A percentile compares a stretch with the other conserved stretches of the same genome.
These are phyloP conservation scores for Scedosporium boydii DNA, from an alignment of 2,329 filamentous ascomycete species.

Conservation along the genomic window DNA sequence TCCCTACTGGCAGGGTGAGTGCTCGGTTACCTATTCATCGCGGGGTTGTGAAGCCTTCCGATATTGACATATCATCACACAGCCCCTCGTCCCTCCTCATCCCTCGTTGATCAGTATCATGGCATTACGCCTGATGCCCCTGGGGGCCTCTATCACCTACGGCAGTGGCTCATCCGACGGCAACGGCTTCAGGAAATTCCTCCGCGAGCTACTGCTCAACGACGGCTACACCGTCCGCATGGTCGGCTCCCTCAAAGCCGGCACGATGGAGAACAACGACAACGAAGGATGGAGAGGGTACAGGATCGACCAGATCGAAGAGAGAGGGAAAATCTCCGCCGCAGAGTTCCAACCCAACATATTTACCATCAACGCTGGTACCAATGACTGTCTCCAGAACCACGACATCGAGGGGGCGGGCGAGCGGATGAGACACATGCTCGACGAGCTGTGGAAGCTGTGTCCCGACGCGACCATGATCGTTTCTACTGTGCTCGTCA, in stretches of 20 bases:
- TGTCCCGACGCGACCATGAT: constrained; percentile 24
- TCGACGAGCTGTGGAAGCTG: constrained; percentile 22
- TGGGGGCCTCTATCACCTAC: constrained; percentile 28
- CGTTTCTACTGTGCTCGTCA: constrained; percentile 28
- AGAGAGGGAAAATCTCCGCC: constrained; percentile 22
- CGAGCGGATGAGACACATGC: constrained; percentile 22
- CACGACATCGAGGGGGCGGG: constrained; percentile 19
- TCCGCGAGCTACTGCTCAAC: constrained; percentile 22
- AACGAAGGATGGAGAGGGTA: constrained; percentile 34
- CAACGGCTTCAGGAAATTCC: constrained; percentile 25
- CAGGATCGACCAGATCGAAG: constrained; percentile 28
- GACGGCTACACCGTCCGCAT: constrained; percentile 22
- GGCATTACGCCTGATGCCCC: constrained; percentile 19
- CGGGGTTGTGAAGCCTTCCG: no score
- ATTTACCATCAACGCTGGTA: constrained; percentile 31
- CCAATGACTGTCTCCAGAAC: constrained; percentile 30
- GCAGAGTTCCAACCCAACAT: constrained; percentile 26
- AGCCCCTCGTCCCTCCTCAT: no score
- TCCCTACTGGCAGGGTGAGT: no score
- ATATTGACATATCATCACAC: no score
- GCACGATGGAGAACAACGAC: constrained; percentile 20
- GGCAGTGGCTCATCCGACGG: constrained; percentile 21
- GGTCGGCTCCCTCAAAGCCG: constrained; percentile 23
- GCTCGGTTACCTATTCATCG: no score
- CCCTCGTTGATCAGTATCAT: background rate